A percentile compares a stretch with the other conserved stretches of the same genome.
phyloP scores from a whole-genome alignment of 495 filamentous ascomycete genomes.

The Penicillium nucicola region DNA sequence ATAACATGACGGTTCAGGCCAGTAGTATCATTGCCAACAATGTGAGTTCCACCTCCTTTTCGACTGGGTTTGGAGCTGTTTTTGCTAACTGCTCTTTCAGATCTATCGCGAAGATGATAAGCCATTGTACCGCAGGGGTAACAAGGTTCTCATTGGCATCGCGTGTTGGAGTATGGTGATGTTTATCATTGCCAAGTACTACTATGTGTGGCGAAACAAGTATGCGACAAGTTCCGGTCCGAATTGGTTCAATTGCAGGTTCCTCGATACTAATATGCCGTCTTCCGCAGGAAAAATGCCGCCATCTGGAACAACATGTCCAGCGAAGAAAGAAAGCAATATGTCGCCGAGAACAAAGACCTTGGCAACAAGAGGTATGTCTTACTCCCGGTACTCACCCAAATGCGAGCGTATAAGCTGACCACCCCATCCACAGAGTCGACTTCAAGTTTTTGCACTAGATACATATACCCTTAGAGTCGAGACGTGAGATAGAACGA shows the following conservation, averaged over 20 bases:
- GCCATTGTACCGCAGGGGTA: conserved; percentile 64
- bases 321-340: conserved; percentile 56
- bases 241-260: neutral
- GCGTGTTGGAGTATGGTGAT: conserved; percentile 50
- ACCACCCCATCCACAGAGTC: conserved; percentile 27
- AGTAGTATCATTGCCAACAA: conserved; percentile 62
- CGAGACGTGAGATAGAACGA: no score
- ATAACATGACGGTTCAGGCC: conserved; percentile 75
- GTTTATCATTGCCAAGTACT: conserved; percentile 54
- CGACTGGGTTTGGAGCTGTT: neutral
- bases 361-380: conserved; percentile 66
- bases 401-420: neutral
- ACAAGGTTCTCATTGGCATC: conserved; percentile 59
- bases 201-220: conserved; percentile 62
- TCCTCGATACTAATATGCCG: no score
- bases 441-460: conserved; percentile 55
- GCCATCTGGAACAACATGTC: conserved; percentile 58
- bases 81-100: conserved; percentile 17
- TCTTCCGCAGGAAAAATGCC: conserved; percentile 32
- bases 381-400: neutral
- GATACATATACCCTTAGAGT: conserved; percentile 9
- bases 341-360: conserved; percentile 62
- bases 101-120: conserved; percentile 66
- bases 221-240: conserved; percentile 21
- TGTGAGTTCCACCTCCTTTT: conserved; percentile 29